Conservation (phyloP, 345 rosid species). For the Brassica incana region DNA sequence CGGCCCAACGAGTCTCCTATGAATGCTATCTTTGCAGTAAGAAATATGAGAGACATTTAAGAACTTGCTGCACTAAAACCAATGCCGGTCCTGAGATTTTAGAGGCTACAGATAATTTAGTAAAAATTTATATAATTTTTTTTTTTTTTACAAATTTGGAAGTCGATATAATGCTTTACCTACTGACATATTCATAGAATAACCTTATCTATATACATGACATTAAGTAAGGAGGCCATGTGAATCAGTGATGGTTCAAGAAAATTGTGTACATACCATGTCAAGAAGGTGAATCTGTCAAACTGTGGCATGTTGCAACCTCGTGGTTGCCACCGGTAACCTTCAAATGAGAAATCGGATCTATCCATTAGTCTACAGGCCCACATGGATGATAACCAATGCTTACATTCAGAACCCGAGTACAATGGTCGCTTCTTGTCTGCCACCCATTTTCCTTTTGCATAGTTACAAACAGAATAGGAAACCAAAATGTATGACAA, state of each 20-base stretch:
- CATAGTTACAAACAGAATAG: conserved; percentile 59
- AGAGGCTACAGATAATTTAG: no score
- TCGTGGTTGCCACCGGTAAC: conserved; percentile 75
- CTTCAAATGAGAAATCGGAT: conserved; percentile 70
- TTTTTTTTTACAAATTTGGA: no score
- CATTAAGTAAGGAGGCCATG: neutral
- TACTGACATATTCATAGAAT: no score
- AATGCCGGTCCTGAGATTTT: neutral
- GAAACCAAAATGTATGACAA: conserved; percentile 17
- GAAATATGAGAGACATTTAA: neutral
- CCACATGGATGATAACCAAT: conserved; percentile 79
- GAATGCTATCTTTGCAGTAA: conserved; percentile 55
- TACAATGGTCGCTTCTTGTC: conserved; percentile 58
- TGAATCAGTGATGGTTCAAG: neutral
- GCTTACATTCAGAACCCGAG: conserved; percentile 63
- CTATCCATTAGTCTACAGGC: conserved; percentile 67
- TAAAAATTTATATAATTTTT: no score
- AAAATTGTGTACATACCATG: conserved; percentile 42
- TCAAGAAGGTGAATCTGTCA: conserved; percentile 60
- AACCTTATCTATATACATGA: neutral
- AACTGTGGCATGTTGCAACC: conserved; percentile 69
- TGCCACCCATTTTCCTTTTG: conserved; percentile 68
- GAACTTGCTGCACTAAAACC: conserved; percentile 53
- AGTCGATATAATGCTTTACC: no score
- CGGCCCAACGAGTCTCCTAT: conserved; percentile 81